Evolutionary conservation across 2,329 filamentous ascomycete species (phyloP).

Genomic region (Phyllosticta capitalensis): DNA sequence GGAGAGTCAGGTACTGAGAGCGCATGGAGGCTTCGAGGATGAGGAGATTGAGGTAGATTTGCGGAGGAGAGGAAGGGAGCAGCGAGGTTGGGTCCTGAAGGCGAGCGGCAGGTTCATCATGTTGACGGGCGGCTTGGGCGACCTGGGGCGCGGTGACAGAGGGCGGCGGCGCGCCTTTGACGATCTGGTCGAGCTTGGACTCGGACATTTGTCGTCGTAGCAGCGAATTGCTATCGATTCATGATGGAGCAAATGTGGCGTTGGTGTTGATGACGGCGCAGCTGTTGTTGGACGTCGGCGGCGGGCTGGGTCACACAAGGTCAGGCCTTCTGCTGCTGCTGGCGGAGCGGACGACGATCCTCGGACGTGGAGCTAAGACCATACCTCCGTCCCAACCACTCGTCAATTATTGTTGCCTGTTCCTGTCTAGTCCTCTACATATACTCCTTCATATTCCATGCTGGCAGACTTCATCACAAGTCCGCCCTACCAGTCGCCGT

Average conservation of each 20-base stretch:
- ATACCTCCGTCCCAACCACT: not conserved
- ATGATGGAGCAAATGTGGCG: not conserved
- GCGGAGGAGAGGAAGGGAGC: constrained; percentile 81
- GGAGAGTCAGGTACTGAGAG: constrained; percentile 83
- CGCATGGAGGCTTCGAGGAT: constrained; percentile 92
- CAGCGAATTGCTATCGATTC: not conserved
- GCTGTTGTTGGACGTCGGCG: not conserved
- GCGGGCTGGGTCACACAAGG: not conserved
- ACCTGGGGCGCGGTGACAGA: constrained; percentile 40
- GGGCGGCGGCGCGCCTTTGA: constrained; percentile 75
- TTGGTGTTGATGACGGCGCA: not conserved
- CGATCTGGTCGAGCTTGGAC: constrained; percentile 67
- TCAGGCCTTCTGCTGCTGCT: not conserved
- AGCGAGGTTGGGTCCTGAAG: constrained; percentile 63
- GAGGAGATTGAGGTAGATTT: constrained; percentile 96
- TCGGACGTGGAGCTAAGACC: not conserved
- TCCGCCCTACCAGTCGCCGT: not conserved
- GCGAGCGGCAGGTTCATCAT: constrained; percentile 24
- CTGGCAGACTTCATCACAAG: not conserved
- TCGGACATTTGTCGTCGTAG: constrained; percentile 45
- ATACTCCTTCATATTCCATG: not conserved
- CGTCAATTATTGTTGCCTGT: not conserved
- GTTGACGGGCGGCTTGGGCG: constrained; percentile 27
- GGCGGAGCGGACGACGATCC: not conserved
- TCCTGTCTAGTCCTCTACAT: not conserved